phyloP scores from a whole-genome alignment of 139 green algal species.

The Pedinophyceae sp. region DNA sequence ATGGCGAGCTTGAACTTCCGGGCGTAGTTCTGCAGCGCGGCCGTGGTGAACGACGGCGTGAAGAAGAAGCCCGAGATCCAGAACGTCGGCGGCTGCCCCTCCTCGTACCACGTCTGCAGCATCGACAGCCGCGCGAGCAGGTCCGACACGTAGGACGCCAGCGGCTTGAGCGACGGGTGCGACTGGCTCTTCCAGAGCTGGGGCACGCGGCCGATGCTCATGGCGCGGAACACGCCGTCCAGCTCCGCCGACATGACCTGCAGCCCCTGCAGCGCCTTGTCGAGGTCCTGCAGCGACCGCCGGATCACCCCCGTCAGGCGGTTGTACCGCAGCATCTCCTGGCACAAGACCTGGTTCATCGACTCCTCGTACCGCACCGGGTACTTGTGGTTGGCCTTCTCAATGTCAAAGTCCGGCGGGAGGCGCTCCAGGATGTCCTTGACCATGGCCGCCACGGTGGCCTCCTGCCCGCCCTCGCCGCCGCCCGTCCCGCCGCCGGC shows the following conservation, averaged over 20 bases:
- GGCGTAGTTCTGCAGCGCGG: slow-evolving; percentile 15
- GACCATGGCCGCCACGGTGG: neutral
- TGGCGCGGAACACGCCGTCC: neutral
- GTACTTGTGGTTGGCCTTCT: slow-evolving; percentile 13
- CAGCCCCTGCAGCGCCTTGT: slow-evolving; percentile 5
- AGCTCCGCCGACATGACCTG: slow-evolving; percentile 5
- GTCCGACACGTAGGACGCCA: slow-evolving; percentile 13
- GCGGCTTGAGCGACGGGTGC: slow-evolving; percentile 16
- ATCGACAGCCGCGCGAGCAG: slow-evolving; percentile 13
- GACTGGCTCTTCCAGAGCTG: slow-evolving; percentile 12
- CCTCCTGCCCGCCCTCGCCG: slow-evolving; percentile 4
- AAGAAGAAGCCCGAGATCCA: slow-evolving; percentile 7
- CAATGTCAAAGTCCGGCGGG: slow-evolving; percentile 19
- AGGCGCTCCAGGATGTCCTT: slow-evolving; percentile 7
- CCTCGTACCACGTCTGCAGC: slow-evolving; percentile 13
- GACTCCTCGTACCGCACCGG: slow-evolving; percentile 23
- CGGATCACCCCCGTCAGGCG: slow-evolving; percentile 1
- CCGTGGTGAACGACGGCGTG: slow-evolving; percentile 22
- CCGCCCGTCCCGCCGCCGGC: neutral
- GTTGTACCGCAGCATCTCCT: slow-evolving; percentile 7
- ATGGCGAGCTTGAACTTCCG: slow-evolving; percentile 8
- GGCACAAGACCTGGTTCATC: slow-evolving; percentile 18
- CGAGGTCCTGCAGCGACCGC: slow-evolving; percentile 3
- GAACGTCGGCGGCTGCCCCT: neutral
- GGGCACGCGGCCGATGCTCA: slow-evolving; percentile 11